phyloP scores from a whole-genome alignment of 345 rosid species.

The Lenwebbia sp. region DNA sequence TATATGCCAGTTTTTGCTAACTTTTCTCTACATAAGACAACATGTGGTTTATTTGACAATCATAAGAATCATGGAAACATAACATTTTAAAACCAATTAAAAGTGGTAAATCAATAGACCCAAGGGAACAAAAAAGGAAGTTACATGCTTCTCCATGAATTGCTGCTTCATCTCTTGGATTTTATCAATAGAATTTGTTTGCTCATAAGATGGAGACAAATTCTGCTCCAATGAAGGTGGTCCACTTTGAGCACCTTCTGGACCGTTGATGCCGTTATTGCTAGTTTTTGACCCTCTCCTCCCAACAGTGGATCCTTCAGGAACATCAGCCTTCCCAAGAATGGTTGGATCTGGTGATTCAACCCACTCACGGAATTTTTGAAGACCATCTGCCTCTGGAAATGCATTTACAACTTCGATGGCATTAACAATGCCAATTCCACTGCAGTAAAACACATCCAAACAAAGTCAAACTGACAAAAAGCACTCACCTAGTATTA shows the following conservation, averaged over 20 bases:
- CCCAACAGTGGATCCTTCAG: constrained; percentile 20
- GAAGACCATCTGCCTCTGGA: constrained; percentile 88
- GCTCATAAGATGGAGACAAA: constrained; percentile 8
- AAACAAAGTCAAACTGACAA: background rate
- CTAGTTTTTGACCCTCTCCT: constrained; percentile 31
- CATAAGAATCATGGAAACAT: background rate
- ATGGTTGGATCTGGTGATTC: constrained; percentile 97
- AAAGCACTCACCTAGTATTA: background rate
- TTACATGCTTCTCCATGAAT: constrained; percentile 89
- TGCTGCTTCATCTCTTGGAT: constrained; percentile 40
- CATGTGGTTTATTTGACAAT: background rate
- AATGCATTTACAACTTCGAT: constrained; percentile 92
- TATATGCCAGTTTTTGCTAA: constrained; percentile 98
- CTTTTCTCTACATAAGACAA: constrained; percentile 61
- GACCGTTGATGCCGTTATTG: constrained; percentile 7
- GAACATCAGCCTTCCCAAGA: constrained; percentile 41
- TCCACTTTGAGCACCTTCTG: constrained; percentile 5
- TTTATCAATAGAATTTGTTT: constrained; percentile 4
- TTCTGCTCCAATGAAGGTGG: constrained; percentile 17
- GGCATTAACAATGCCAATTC: constrained; percentile 96
- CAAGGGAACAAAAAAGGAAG: background rate
- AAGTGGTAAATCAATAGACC: background rate
- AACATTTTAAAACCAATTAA: background rate
- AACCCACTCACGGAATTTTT: constrained; percentile 83
- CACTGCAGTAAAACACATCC: constrained; percentile 42